A percentile compares a stretch with the other conserved stretches of the same genome.
Evolutionary conservation across 169 alveolate genomes (phyloP).

Genomic region (Miamiensis avidus): DNA sequence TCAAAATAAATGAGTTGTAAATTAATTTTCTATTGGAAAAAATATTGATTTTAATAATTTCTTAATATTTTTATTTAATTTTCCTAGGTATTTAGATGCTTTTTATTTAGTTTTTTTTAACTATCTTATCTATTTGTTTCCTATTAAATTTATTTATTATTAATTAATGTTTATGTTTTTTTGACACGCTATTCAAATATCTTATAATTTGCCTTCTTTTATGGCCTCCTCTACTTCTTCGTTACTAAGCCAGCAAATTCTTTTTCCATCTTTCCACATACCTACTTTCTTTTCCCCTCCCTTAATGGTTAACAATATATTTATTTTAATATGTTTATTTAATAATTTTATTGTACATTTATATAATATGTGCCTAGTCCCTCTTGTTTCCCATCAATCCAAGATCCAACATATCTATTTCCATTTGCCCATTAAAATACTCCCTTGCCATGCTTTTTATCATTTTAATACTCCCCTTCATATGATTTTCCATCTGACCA

Average conservation of each 20-base stretch:
- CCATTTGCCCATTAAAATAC: slow-evolving; percentile 76
- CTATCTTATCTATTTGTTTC: too few relatives aligned
- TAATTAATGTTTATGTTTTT: too few relatives aligned
- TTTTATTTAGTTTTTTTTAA: too few relatives aligned
- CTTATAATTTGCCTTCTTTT: neutral
- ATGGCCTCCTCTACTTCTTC: neutral
- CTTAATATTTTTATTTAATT: too few relatives aligned
- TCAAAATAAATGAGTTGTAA: too few relatives aligned
- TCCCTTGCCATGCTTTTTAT: slow-evolving; percentile 75
- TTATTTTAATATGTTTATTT: neutral
- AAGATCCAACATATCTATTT: slow-evolving; percentile 68
- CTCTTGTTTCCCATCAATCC: slow-evolving; percentile 59
- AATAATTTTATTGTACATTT: slow-evolving; percentile 3
- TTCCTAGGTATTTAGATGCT: too few relatives aligned
- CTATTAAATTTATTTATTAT: too few relatives aligned
- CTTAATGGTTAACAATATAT: too few relatives aligned
- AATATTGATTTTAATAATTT: too few relatives aligned
- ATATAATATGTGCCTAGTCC: slow-evolving; percentile 50
- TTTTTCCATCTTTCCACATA: slow-evolving; percentile 69
- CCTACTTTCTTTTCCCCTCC: slow-evolving; percentile 40
- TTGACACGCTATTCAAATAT: neutral
- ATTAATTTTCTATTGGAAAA: too few relatives aligned
- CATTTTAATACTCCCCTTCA: slow-evolving; percentile 75
- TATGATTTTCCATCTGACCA: slow-evolving; percentile 77
- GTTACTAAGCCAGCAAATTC: slow-evolving; percentile 57